These are phyloP conservation scores for Syzygium malaccense DNA, from an alignment of 441 rosid species.

Conservation along the genomic window DNA sequence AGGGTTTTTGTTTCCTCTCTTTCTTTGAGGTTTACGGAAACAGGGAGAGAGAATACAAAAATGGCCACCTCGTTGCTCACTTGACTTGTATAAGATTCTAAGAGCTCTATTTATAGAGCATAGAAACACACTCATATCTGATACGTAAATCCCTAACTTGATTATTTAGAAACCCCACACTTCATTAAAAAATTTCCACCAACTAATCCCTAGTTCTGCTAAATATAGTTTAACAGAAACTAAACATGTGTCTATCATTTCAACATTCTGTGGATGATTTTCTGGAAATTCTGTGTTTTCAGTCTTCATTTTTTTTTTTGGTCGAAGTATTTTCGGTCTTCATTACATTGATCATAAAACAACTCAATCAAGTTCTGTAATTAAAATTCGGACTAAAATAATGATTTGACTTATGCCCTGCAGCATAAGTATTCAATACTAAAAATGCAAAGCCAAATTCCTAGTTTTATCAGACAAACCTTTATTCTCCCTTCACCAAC, in stretches of 20 bases:
- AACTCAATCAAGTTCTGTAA: not conserved
- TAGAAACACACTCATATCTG: not conserved
- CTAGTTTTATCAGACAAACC: not conserved
- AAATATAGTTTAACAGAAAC: not conserved
- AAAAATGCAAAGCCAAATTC: not conserved
- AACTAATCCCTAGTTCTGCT: not conserved
- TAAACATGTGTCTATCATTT: not conserved
- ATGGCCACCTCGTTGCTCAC: not conserved
- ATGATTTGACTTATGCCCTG: not conserved
- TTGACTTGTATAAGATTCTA: not conserved
- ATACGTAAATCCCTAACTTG: not conserved
- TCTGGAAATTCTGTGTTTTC: not conserved
- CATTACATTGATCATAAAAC: not conserved
- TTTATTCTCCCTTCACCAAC: not conserved
- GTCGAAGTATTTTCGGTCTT: not conserved
- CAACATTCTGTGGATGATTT: not conserved
- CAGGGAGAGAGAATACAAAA: not conserved
- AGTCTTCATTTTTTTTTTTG: not conserved
- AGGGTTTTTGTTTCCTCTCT: not conserved
- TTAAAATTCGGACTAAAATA: not conserved
- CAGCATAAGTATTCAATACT: not conserved
- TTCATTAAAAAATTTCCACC: not conserved
- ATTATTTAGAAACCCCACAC: not conserved
- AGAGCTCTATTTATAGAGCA: not conserved
- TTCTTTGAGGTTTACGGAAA: not conserved